Percentiles rank a stretch among this genome's conserved stretches.
phyloP scores from a whole-genome alignment of 2,329 filamentous ascomycete species.

The Cladosporium sp. region DNA sequence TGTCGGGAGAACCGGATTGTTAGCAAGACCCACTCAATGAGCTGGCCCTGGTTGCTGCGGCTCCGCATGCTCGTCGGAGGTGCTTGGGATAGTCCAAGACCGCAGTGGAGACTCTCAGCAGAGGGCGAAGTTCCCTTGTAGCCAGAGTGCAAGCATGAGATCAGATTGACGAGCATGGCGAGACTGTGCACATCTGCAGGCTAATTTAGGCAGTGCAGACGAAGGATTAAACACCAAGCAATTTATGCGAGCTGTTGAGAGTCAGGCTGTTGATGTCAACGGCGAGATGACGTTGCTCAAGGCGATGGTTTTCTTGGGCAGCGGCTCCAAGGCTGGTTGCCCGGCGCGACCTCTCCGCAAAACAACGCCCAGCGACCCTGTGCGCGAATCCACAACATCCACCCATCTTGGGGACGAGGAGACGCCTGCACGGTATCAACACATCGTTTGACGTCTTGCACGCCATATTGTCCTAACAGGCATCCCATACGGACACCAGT shows the following conservation, averaged over 20 bases:
- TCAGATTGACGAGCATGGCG: no score
- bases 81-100: no score
- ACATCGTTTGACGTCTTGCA: neutral
- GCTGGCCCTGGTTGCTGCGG: no score
- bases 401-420: neutral
- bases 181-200: no score
- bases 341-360: neutral
- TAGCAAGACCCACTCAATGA: no score
- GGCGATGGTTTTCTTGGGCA: neutral
- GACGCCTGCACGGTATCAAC: neutral
- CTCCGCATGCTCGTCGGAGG: no score
- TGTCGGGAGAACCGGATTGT: no score
- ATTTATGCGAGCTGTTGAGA: neutral
- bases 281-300: neutral
- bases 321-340: neutral
- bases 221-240: neutral
- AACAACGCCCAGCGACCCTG: slow-evolving; percentile 1
- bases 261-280: neutral
- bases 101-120: no score
- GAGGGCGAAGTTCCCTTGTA: no score
- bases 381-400: neutral
- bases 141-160: no score
- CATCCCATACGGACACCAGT: neutral
- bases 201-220: no score
- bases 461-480: neutral